phyloP scores from a whole-genome alignment of 2,329 filamentous ascomycete genomes.

The Hawksworthiomyces lignivorus region DNA sequence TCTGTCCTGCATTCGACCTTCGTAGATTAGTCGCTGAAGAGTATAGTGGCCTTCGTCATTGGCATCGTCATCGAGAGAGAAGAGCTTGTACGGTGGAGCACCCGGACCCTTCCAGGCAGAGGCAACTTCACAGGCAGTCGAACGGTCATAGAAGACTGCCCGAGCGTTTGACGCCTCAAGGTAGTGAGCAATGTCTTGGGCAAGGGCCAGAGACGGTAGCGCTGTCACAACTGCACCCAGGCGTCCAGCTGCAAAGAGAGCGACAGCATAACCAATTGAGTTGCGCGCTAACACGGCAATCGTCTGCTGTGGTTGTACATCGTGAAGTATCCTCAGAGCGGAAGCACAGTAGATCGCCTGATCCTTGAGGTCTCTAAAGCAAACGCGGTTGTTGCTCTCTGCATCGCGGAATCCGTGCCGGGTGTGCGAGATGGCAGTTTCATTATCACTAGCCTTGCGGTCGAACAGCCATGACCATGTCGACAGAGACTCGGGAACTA shows the following conservation, averaged over 20 bases:
- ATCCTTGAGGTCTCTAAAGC: neutral
- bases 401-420: conserved; percentile 2
- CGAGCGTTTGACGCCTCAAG: neutral
- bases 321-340: neutral
- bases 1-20: neutral
- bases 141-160: neutral
- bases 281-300: neutral
- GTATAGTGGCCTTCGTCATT: neutral
- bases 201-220: neutral
- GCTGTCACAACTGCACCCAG: neutral
- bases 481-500: conserved; percentile 4
- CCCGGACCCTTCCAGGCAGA: neutral
- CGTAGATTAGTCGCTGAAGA: neutral
- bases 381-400: neutral
- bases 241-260: neutral
- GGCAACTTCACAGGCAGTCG: neutral
- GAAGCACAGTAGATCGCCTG: neutral
- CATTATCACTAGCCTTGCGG: neutral
- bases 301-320: neutral
- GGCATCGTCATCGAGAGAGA: neutral
- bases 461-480: neutral
- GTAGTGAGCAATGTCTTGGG: neutral
- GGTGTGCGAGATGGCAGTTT: neutral
- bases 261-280: conserved; percentile 1
- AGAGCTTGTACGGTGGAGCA: neutral